These are phyloP conservation scores for Backusella tarrabulga DNA, from an alignment of 192 early-diverging fungal species.

Conservation along the genomic window DNA sequence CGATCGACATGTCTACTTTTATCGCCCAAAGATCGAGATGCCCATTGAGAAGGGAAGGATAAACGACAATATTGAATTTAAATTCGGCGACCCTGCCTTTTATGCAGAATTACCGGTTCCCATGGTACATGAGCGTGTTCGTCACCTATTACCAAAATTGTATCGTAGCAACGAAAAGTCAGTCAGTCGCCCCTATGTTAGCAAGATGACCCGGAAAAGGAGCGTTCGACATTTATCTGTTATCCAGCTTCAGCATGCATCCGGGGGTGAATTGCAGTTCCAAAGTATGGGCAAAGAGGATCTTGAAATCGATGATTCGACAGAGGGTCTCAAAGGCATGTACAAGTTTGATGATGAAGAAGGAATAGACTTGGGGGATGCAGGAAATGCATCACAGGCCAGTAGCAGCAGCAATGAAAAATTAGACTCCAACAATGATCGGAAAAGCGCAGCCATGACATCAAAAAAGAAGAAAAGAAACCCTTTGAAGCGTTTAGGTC, in stretches of 20 bases:
- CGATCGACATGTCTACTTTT: slow-evolving; percentile 56
- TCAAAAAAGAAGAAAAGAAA: neutral
- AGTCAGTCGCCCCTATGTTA: slow-evolving; percentile 13
- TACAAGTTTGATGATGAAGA: slow-evolving; percentile 32
- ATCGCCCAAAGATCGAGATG: slow-evolving; percentile 37
- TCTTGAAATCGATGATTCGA: slow-evolving; percentile 34
- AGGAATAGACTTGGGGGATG: neutral
- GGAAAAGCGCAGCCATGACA: neutral
- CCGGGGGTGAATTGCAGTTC: slow-evolving; percentile 30
- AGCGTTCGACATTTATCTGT: slow-evolving; percentile 25
- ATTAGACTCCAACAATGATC: neutral
- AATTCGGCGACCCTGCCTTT: slow-evolving; percentile 69
- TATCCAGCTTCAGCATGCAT: slow-evolving; percentile 13
- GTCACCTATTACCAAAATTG: slow-evolving; percentile 61
- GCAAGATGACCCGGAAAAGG: slow-evolving; percentile 27
- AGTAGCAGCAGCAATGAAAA: neutral
- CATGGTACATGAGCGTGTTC: slow-evolving; percentile 64
- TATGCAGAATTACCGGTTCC: slow-evolving; percentile 60
- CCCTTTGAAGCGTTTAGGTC: neutral
- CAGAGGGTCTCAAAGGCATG: slow-evolving; percentile 30
- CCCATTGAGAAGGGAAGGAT: slow-evolving; percentile 5
- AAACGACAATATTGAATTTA: slow-evolving; percentile 34
- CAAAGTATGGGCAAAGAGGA: slow-evolving; percentile 33
- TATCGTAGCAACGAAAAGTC: slow-evolving; percentile 39
- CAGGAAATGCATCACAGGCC: neutral